Percentiles rank a stretch among this genome's conserved stretches.
These are phyloP conservation scores for Lactifluus subvellereus DNA, from an alignment of 768 basidiomycete species.

Conservation along the genomic window DNA sequence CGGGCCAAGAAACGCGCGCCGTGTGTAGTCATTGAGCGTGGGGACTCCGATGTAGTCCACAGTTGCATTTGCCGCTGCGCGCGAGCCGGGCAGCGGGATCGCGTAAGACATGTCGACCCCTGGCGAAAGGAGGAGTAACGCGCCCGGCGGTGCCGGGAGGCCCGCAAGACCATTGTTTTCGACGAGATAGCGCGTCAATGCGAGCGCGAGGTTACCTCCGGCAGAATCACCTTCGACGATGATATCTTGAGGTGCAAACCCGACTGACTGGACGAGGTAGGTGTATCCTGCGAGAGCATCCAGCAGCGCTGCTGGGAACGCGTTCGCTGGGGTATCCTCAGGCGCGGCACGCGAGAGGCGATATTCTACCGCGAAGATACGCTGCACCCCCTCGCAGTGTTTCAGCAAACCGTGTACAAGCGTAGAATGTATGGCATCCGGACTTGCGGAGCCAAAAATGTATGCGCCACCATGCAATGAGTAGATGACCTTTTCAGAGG, in stretches of 20 bases:
- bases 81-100: background rate
- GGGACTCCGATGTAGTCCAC: background rate
- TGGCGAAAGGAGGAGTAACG: background rate
- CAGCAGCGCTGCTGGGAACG: background rate
- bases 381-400: constrained; percentile 9
- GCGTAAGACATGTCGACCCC: background rate
- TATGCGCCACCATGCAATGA: constrained; percentile 21
- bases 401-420: constrained; percentile 4
- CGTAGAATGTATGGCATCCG: background rate
- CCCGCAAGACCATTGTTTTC: background rate
- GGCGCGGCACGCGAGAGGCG: constrained; percentile 9
- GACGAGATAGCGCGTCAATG: background rate
- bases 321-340: background rate
- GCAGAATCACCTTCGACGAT: background rate
- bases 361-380: constrained; percentile 19
- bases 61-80: background rate
- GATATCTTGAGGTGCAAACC: background rate
- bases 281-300: background rate
- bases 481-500: constrained; percentile 16
- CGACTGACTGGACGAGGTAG: background rate
- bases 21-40: background rate
- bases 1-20: constrained; percentile 8
- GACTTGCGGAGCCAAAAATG: constrained; percentile 5
- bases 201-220: background rate
- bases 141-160: background rate